These are phyloP conservation scores for Lentinula sp. DNA, from an alignment of 768 basidiomycete species.

Conservation along the genomic window DNA sequence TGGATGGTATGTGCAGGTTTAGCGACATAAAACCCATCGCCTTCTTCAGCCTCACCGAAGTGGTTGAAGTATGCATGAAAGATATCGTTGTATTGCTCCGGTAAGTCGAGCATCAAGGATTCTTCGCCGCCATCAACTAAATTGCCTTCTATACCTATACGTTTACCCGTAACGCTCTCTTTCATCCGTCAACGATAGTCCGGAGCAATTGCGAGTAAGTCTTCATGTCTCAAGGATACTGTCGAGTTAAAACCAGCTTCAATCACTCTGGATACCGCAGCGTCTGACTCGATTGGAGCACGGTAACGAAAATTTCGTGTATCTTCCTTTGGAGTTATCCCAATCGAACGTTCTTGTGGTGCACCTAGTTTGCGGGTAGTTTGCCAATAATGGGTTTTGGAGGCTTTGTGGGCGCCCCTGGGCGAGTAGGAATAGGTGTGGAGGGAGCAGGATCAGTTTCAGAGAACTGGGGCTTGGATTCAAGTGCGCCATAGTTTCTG, in stretches of 20 bases:
- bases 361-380: neutral
- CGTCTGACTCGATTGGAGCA: neutral
- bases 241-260: neutral
- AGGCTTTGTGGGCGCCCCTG: neutral
- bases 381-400: neutral
- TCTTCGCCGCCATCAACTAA: neutral
- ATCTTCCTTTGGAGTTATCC: neutral
- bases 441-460: neutral
- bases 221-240: neutral
- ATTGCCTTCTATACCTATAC: neutral
- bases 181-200: neutral
- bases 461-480: neutral
- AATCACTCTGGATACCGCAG: neutral
- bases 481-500: neutral
- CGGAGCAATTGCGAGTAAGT: neutral
- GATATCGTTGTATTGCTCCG: rapidly evolving
- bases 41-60: neutral
- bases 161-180: neutral
- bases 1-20: neutral
- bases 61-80: neutral
- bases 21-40: neutral
- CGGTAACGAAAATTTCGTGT: neutral
- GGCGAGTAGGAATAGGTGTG: neutral
- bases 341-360: neutral
- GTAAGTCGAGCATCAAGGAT: too few species aligned